Base-by-base conservation (phyloP, 1,284 basidiomycete genomes). In the Microbotryomycetes sp. region DNA sequence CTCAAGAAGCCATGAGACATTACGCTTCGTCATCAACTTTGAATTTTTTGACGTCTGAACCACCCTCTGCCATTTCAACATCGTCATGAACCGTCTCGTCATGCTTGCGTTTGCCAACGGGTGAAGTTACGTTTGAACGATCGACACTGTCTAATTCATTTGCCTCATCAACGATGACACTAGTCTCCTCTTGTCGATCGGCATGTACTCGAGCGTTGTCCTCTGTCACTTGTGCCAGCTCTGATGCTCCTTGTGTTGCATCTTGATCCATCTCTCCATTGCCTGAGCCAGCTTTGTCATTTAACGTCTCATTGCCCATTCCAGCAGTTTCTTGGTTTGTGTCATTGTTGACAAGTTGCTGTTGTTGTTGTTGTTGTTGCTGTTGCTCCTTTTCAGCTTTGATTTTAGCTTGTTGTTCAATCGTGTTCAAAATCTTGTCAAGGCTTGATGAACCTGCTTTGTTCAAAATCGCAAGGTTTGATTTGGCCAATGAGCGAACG, bases 391-490 rank as follows among this genome's bases (percentile, higher is more conserved):
- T 30, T 29, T 14, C 48, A n/a, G n/a, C 30, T 7, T 50, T 23
- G 25, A 19, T 19, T 15, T 60, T 26, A 25, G 52, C 23, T 31
- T 62, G 53, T 7, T 50, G 54, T 0, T 65, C 60, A n/a, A 63
- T 31, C 7, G 52, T 32, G 19, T 29, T 19, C 9, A 55, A 4
- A 3, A 68, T 30, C 9, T 15, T 3, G 3, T 59, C 57, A 15
- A 68, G 16, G 30, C 63, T 59, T 12, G 60, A 63, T 4, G 57
- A 51, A 15, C 58, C 65, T 25, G 67, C 69, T 45, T 58, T 49
- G 25, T 31, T 26, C 36, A 69, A 68, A 46, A 67, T 52, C 6
- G 57, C 29, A 14, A 71, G 49, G 31, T 70, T 59, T 12, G 15
- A 22, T 2, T 56, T n/a, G 9, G 68, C 56, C 1, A 62, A 64